A percentile compares a stretch with the other conserved stretches of the same genome.
These are phyloP conservation scores for Croton setiger DNA, from an alignment of 441 rosid genomes.

Conservation along the genomic window DNA sequence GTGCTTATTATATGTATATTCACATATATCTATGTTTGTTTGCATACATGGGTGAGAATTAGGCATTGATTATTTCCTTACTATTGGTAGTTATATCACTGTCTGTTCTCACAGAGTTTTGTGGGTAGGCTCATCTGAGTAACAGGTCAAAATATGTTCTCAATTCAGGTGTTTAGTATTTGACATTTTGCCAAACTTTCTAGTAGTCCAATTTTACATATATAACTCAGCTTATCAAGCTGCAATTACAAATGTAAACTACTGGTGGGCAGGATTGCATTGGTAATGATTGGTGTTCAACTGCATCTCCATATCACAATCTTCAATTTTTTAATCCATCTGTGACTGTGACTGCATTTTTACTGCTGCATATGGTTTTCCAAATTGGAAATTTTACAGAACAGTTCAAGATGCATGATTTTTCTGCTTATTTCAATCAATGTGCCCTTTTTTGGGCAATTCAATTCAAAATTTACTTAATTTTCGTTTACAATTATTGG, in stretches of 20 bases:
- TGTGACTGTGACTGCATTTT: not conserved
- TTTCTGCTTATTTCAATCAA: slow-evolving; percentile 1
- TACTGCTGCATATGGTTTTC: not conserved
- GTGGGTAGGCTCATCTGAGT: not conserved
- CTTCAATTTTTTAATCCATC: not conserved
- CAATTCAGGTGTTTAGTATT: not conserved
- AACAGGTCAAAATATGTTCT: not conserved
- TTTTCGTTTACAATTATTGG: not conserved
- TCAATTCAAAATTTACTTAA: not conserved
- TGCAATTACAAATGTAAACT: slow-evolving; percentile 1
- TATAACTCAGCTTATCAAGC: not conserved
- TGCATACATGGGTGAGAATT: not conserved
- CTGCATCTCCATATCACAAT: not conserved
- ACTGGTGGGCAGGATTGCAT: not conserved
- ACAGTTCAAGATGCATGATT: not conserved
- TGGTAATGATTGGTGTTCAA: not conserved
- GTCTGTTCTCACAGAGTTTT: not conserved
- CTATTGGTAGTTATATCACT: not conserved
- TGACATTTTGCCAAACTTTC: not conserved
- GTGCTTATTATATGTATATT: not conserved
- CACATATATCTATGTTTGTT: too few species aligned
- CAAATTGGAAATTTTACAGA: not conserved
- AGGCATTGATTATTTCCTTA: not conserved
- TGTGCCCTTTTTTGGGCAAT: not conserved
- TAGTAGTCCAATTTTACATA: not conserved